Conservation (phyloP, 257 asterid species). For the Coffea eugenioides region DNA sequence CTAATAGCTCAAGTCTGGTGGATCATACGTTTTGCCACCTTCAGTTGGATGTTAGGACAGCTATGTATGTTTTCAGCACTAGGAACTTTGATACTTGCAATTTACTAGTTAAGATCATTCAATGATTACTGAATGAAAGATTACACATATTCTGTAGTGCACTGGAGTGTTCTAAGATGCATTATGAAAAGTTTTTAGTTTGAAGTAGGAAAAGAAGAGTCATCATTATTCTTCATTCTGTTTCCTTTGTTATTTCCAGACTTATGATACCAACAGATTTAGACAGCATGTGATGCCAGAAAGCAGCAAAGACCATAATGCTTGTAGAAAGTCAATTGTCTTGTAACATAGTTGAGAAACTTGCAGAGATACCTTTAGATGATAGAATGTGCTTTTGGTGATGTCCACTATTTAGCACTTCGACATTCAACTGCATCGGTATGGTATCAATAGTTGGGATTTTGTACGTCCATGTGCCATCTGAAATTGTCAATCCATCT, state of each 20-base stretch:
- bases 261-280: not conserved
- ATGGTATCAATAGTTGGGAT: conserved; percentile 79
- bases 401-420: conserved; percentile 62
- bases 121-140: not conserved
- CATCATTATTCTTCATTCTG: too few relatives aligned
- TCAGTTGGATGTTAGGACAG: too few relatives aligned
- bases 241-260: not conserved
- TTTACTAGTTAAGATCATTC: not conserved
- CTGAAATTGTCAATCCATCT: conserved; percentile 50
- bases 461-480: conserved; percentile 79
- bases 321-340: not conserved
- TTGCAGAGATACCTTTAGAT: conserved; percentile 55
- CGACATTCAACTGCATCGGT: conserved; percentile 61
- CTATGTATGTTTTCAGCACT: not conserved
- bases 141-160: too few relatives aligned
- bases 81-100: not conserved
- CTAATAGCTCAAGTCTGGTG: not conserved
- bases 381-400: conserved; percentile 67
- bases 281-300: not conserved
- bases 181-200: too few relatives aligned
- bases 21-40: not conserved
- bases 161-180: too few relatives aligned
- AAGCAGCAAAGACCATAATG: not conserved
- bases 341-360: not conserved
- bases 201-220: too few relatives aligned